Evolutionary conservation across 1,284 basidiomycete genomes (phyloP), one percentile per base, ranked within the genome.

Genomic region (Vanrija pseudolonga): DNA sequence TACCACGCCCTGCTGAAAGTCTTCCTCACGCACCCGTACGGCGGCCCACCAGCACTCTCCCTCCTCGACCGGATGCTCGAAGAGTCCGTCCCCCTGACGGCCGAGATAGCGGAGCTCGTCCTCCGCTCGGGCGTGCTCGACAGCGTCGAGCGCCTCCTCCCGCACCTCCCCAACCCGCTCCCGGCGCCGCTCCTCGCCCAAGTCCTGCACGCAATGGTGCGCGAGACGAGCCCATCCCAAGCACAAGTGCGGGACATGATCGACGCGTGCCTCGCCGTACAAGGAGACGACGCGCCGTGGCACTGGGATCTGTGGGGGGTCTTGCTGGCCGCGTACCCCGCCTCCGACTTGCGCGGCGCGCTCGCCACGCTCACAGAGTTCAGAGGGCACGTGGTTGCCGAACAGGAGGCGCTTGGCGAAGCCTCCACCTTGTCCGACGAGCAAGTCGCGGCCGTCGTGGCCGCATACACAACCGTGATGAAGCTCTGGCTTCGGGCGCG

Each of bases 271-370:
- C 41, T 65, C 4, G 53, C 51, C 4, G 47, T 23, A 6, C 26
- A 49, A 4, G 23, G 43, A 17, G 38, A 22, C 15, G 39, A 43
- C 18, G 45, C 45, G 0, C 20, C 40, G 1, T 63, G 60, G 61
- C 55, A 60, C n/a, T 62, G 56, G 60, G 56, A 53, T 22, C 38
- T 63, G 6, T 65, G 61, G 61, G 63, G 56, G 19, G 43, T 61
- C 6, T 12, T 61, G 14, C 24, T 65, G 3, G 18, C 37, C 6
- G 39, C 58, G 5, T 44, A 62, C 46, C 46, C 40, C 5, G 28
- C 50, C 20, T 24, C 36, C 3, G 60, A 65, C 18, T 48, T 60
- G 17, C 47, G 53, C 18, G 50, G 50, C 19, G 54, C 60, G 9
- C 12, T 63, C 6, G 36, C 37, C 5, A 19, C 51, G 4, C 47